phyloP scores from a whole-genome alignment of 1,284 basidiomycete species.

The Wolfiporia cocos region DNA sequence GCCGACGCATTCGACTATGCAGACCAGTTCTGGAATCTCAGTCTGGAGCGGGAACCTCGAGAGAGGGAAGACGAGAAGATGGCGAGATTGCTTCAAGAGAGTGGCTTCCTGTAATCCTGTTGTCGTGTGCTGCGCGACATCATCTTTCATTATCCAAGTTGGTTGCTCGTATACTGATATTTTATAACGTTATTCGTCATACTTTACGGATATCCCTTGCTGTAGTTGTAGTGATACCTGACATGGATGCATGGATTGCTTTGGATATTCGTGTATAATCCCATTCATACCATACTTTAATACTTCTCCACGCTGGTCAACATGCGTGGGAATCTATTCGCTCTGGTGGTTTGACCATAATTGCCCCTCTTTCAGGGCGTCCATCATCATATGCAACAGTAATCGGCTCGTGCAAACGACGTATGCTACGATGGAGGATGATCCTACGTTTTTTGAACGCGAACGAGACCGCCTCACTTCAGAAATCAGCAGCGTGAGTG shows the following conservation, averaged over 20 bases:
- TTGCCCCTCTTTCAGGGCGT: too few species aligned
- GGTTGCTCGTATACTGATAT: slow-evolving; percentile 4
- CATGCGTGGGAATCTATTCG: background rate
- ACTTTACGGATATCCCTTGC: slow-evolving; percentile 18
- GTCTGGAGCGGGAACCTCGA: slow-evolving; percentile 83
- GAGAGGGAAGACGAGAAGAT: slow-evolving; percentile 94
- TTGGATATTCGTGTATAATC: slow-evolving; percentile 10
- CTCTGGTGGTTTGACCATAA: background rate
- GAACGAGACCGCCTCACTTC: slow-evolving; percentile 69
- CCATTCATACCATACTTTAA: background rate
- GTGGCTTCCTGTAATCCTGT: slow-evolving; percentile 65
- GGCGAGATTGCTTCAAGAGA: slow-evolving; percentile 82
- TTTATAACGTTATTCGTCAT: slow-evolving; percentile 14
- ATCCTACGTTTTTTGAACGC: slow-evolving; percentile 64
- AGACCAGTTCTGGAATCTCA: slow-evolving; percentile 79
- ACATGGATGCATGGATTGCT: slow-evolving; percentile 16
- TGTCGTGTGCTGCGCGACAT: slow-evolving; percentile 3
- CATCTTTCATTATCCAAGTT: slow-evolving; percentile 3
- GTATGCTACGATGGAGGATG: slow-evolving; percentile 42
- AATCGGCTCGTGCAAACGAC: too few species aligned
- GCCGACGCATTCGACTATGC: slow-evolving; percentile 38
- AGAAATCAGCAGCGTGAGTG: slow-evolving; percentile 66
- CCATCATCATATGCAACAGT: too few species aligned
- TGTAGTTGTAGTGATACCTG: slow-evolving; percentile 19
- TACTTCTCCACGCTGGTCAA: too few species aligned